Base-by-base conservation (phyloP, 352 stramenopile genomes). In the Globisporangium lucens region DNA sequence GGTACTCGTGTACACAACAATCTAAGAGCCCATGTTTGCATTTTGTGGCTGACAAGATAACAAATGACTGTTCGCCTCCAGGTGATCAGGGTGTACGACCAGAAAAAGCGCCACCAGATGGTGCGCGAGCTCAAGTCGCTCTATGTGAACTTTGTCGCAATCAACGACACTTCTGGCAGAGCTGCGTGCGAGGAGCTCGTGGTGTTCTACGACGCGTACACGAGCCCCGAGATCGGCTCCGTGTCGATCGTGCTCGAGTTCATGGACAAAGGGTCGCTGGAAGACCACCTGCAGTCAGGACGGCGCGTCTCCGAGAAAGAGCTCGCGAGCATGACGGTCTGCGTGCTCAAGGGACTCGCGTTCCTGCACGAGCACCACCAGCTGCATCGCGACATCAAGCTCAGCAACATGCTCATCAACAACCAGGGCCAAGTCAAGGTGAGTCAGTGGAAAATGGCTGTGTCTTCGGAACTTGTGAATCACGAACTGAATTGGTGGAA, bases 181-280 rank as follows among this genome's bases (percentile, higher is more conserved):
- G 82, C 81, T 7, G 84, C 87, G 7, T 94, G 87, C 41, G 77
- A 89, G 29, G 87, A 96, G 33, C 81, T 97, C 38, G 90, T 97
- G 9, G 70, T 90, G 9, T 97, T 98, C 71, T 97, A 97, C 63
- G 93, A 98, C 66, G 94, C 94, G 6, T 98, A 95, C 72, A 97
- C 85, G 27, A 96, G 97, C 68, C 87, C 89, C 0, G 78, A 93
- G 57, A 78, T 87, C 7, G 87, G 90, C 7, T 89, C 81, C 0
- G 91, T 98, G 12, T 96, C 85, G 5, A 97, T 98, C 56, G 85
- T 98, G n/a, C 74, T 98, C 24, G 94, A 98, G 75, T 98, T 97
- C 71, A 98, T 98, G 93, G 85, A 97, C 62, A 90, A 84, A 10
- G 94, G 94, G 1, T 97, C 90, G 8, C 75, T 98, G 1, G 87